Evolutionary conservation across 2,329 filamentous ascomycete genomes (phyloP).

Genomic region (Myriosclerotinia duriaeana): DNA sequence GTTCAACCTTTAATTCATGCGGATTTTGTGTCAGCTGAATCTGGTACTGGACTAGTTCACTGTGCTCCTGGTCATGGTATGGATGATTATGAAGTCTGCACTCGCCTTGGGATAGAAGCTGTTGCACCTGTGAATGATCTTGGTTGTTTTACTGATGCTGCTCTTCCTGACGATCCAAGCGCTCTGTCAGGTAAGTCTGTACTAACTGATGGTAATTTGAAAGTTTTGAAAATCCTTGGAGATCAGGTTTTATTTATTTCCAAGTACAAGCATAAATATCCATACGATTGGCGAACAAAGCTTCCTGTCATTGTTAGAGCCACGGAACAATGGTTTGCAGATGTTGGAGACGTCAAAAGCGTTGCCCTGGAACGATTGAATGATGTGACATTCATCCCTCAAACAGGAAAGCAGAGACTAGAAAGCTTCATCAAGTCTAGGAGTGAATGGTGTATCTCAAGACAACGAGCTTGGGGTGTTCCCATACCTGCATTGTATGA

Average conservation of each 20-base stretch:
- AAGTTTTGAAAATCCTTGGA: slow-evolving; percentile 68
- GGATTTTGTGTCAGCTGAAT: slow-evolving; percentile 83
- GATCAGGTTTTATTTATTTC: slow-evolving; percentile 67
- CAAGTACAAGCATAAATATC: slow-evolving; percentile 84
- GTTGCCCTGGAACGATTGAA: slow-evolving; percentile 68
- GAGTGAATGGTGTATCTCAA: slow-evolving; percentile 96
- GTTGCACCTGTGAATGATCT: slow-evolving; percentile 81
- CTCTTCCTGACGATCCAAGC: slow-evolving; percentile 68
- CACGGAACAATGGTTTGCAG: slow-evolving; percentile 97
- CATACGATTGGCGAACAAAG: slow-evolving; percentile 97
- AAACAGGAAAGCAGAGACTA: slow-evolving; percentile 69
- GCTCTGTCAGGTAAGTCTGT: slow-evolving; percentile 71
- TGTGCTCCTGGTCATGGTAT: slow-evolving; percentile 92
- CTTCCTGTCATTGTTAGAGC: slow-evolving; percentile 86
- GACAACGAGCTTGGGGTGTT: slow-evolving; percentile 93
- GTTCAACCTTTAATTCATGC: slow-evolving; percentile 74
- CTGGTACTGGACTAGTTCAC: slow-evolving; percentile 95
- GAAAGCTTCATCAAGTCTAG: slow-evolving; percentile 83
- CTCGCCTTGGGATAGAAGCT: slow-evolving; percentile 65
- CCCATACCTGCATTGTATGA: slow-evolving; percentile 91
- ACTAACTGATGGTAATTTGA: slow-evolving; percentile 64
- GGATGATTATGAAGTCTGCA: slow-evolving; percentile 88
- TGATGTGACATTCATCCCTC: slow-evolving; percentile 75
- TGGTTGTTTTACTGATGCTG: slow-evolving; percentile 77
- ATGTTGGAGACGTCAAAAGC: slow-evolving; percentile 79